These are phyloP conservation scores for Gentiana straminea DNA, from an alignment of 257 asterid species.

Conservation along the genomic window DNA sequence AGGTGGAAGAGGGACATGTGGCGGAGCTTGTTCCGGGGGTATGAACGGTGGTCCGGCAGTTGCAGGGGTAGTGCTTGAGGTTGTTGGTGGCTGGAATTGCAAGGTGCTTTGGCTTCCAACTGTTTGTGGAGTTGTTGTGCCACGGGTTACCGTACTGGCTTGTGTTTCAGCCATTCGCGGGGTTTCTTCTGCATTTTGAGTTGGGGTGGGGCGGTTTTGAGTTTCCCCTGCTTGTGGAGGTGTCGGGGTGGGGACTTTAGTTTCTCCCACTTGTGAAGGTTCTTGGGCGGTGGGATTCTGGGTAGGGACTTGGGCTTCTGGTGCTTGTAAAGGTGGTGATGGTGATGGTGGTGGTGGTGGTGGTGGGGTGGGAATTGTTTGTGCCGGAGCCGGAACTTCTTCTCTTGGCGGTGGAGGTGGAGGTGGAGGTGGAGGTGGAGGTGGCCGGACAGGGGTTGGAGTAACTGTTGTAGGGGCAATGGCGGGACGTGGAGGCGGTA, in stretches of 20 bases:
- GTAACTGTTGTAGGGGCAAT: constrained; percentile 6
- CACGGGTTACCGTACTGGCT: constrained; percentile 8
- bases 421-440: constrained; percentile 7
- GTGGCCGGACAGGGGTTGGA: constrained; percentile 6
- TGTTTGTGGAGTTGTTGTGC: constrained; percentile 12
- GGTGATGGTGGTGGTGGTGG: constrained; percentile 3
- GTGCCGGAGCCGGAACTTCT: background rate
- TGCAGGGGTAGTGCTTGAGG: constrained; percentile 10
- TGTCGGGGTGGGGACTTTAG: constrained; percentile 8
- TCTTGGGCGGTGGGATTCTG: background rate
- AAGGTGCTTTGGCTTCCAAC: constrained; percentile 11
- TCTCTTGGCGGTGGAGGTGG: constrained; percentile 4
- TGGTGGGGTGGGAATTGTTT: constrained; percentile 11
- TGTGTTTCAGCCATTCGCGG: constrained; percentile 11
- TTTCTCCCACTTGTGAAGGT: constrained; percentile 9
- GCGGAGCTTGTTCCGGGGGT: constrained; percentile 18
- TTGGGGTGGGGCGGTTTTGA: background rate
- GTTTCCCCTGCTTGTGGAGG: background rate
- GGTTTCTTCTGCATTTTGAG: constrained; percentile 4
- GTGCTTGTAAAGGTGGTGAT: constrained; percentile 2
- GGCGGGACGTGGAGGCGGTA: constrained; percentile 24
- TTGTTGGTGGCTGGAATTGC: background rate
- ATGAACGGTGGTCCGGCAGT: constrained; percentile 16
- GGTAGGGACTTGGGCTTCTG: background rate
- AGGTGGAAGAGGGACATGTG: constrained; percentile 9